Conservation (phyloP, 2,329 filamentous ascomycete species). For the Fusarium humuli region DNA sequence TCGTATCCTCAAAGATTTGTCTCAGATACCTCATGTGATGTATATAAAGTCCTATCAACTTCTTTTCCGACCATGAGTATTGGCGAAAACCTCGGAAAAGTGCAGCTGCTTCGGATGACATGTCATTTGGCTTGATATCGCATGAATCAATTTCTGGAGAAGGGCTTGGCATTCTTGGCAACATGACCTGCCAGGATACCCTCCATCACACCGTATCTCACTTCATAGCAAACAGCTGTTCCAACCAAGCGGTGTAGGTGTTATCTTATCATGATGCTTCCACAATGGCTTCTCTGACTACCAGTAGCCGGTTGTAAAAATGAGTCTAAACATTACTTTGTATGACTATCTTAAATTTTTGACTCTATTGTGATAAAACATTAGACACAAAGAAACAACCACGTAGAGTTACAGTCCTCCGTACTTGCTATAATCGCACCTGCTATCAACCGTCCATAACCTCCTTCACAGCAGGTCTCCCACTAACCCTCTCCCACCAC, state of each 20-base stretch:
- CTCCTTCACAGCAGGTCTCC: not conserved
- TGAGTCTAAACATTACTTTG: too few relatives aligned
- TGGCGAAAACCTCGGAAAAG: not conserved
- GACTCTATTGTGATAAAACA: too few relatives aligned
- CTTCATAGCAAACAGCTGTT: not conserved
- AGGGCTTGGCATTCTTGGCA: not conserved
- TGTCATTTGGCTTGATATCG: too few relatives aligned
- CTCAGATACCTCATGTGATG: not conserved
- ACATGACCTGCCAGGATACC: too few relatives aligned
- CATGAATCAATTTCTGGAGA: not conserved
- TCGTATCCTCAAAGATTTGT: not conserved
- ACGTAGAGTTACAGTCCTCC: rapidly evolving
- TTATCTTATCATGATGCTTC: too few relatives aligned
- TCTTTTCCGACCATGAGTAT: not conserved
- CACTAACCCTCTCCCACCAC: not conserved
- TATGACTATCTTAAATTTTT: too few relatives aligned
- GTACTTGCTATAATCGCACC: not conserved
- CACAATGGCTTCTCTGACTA: too few relatives aligned
- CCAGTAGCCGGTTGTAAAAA: too few relatives aligned
- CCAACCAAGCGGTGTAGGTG: not conserved
- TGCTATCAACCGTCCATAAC: not conserved
- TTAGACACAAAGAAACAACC: rapidly evolving
- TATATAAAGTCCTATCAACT: rapidly evolving
- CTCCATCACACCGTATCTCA: not conserved
- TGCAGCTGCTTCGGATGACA: not conserved